Evolutionary conservation across 2,329 filamentous ascomycete species (phyloP).

Genomic region (Rhynchosporium graminicola): DNA sequence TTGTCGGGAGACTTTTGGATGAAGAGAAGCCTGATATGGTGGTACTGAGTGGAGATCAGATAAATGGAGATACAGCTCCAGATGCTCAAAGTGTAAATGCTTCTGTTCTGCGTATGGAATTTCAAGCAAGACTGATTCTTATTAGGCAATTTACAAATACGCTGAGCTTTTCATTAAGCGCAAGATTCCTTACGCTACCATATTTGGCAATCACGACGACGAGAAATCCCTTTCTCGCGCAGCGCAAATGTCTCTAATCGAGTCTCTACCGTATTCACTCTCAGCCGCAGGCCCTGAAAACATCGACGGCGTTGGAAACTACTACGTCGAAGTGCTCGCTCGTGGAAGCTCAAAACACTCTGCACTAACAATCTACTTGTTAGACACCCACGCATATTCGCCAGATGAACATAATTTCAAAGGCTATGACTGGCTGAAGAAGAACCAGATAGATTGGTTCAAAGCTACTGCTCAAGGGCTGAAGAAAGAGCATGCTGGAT

Average conservation of each 20-base stretch:
- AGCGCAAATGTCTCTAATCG: conserved; percentile 81
- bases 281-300: conserved; percentile 80
- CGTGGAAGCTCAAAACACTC: conserved; percentile 80
- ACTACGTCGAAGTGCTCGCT: conserved; percentile 86
- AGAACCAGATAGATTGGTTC: conserved; percentile 94
- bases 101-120: not conserved
- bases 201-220: conserved; percentile 98
- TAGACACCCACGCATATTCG: conserved; percentile 91
- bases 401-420: conserved; percentile 83
- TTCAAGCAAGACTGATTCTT: conserved; percentile 30
- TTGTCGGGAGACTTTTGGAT: conserved; percentile 79
- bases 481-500: conserved; percentile 77
- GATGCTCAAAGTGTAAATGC: conserved; percentile 79
- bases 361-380: conserved; percentile 88
- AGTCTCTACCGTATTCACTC: conserved; percentile 85
- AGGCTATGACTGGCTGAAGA: conserved; percentile 98
- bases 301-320: conserved; percentile 91
- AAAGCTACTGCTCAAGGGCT: conserved; percentile 71
- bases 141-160: conserved; percentile 86
- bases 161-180: conserved; percentile 80
- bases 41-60: conserved; percentile 88
- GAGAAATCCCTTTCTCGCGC: conserved; percentile 73
- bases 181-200: conserved; percentile 88
- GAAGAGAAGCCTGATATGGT: conserved; percentile 94
- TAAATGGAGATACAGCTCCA: conserved; percentile 89